Conservation (phyloP, 2,329 filamentous ascomycete genomes). For the Trichoderma sp. region DNA sequence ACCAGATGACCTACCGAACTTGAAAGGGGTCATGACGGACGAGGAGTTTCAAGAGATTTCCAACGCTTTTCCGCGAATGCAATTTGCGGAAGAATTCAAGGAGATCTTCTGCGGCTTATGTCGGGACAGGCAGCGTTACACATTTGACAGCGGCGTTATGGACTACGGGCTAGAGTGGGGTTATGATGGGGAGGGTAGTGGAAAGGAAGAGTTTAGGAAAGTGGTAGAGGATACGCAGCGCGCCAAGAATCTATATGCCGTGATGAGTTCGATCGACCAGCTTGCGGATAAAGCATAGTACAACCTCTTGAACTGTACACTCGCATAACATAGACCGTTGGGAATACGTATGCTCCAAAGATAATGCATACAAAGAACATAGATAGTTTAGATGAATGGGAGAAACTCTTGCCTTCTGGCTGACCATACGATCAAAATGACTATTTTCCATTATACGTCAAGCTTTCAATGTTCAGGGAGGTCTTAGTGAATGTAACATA, state of each 20-base stretch:
- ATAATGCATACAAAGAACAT: too few species aligned
- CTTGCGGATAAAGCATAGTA: neutral
- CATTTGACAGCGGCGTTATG: neutral
- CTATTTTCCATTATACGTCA: too few species aligned
- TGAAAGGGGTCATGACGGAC: neutral
- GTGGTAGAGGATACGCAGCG: neutral
- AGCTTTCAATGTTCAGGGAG: too few species aligned
- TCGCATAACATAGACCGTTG: too few species aligned
- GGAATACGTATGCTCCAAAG: too few species aligned
- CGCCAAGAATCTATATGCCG: neutral
- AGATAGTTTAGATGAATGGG: too few species aligned
- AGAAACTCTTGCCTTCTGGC: too few species aligned
- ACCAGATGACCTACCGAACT: neutral
- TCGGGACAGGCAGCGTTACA: conserved; percentile 5
- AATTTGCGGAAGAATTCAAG: conserved; percentile 2
- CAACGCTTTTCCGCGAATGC: neutral
- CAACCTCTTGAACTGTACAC: neutral
- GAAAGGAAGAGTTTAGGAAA: neutral
- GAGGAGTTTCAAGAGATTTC: neutral
- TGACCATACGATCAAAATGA: too few species aligned
- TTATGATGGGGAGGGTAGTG: neutral
- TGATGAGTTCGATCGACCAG: neutral
- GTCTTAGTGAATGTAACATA: too few species aligned
- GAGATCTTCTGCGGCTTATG: conserved; percentile 15
- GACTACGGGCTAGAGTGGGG: conserved; percentile 3